These are phyloP conservation scores for Thraustochytrium sp. DNA, from an alignment of 352 stramenopile genomes.

Conservation along the genomic window DNA sequence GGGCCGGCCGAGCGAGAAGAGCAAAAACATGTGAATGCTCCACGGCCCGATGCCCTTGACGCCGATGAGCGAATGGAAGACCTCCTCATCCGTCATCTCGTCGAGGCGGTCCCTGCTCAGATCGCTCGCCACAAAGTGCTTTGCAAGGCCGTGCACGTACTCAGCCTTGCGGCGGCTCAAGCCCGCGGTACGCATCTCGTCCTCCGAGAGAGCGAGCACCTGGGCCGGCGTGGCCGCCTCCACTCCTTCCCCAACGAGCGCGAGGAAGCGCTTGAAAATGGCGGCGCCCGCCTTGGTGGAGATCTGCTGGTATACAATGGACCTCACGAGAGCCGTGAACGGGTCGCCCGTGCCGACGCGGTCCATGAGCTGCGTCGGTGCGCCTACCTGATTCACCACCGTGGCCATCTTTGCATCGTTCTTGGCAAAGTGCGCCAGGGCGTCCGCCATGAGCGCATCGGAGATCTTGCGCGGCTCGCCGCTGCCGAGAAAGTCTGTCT, in stretches of 20 bases:
- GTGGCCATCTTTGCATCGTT: constrained; percentile 8
- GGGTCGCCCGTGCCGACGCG: background rate
- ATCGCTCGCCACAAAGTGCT: background rate
- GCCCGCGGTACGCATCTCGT: background rate
- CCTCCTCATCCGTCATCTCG: constrained; percentile 4
- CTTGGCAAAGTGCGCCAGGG: constrained; percentile 16
- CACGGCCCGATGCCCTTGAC: constrained; percentile 60
- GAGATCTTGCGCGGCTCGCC: background rate
- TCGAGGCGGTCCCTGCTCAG: background rate
- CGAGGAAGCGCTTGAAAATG: constrained; percentile 6
- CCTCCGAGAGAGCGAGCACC: background rate
- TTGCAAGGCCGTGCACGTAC: background rate
- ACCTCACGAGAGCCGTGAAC: background rate
- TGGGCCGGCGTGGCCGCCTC: background rate
- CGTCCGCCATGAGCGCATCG: background rate
- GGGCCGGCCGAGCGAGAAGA: constrained; percentile 55
- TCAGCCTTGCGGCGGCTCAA: background rate
- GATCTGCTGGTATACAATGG: constrained; percentile 37
- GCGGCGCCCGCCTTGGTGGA: constrained; percentile 22
- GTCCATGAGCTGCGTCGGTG: constrained; percentile 12
- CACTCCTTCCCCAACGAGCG: background rate
- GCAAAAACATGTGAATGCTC: constrained; percentile 61
- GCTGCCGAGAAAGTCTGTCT: background rate
- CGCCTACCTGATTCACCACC: constrained; percentile 12
- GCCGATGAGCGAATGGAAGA: constrained; percentile 47